These are phyloP conservation scores for Pelargonium hybrid DNA, from an alignment of 441 rosid species.

Conservation along the genomic window DNA sequence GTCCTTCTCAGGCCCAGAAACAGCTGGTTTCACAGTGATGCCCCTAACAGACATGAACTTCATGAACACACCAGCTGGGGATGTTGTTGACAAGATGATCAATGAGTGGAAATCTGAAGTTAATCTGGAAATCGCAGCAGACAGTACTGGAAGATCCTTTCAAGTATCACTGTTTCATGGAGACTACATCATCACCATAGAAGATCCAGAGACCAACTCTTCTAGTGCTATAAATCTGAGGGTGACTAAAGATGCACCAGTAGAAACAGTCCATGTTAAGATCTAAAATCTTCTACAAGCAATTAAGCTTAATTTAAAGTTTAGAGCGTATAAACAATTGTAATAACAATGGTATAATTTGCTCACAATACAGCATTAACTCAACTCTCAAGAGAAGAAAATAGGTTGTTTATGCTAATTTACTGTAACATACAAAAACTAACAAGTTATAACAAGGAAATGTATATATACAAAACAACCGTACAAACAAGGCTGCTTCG, in stretches of 20 bases:
- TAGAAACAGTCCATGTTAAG: background rate
- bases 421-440: too few relatives aligned
- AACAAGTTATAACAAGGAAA: too few relatives aligned
- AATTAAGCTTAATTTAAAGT: too few relatives aligned
- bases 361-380: too few relatives aligned
- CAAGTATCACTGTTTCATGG: background rate
- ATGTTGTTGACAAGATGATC: constrained; percentile 59
- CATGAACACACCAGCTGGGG: constrained; percentile 42
- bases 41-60: constrained; percentile 44
- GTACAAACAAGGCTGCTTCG: too few relatives aligned
- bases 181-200: background rate
- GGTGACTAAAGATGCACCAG: background rate
- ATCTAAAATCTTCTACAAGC: background rate
- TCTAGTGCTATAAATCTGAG: background rate
- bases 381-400: too few relatives aligned
- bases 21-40: constrained; percentile 43
- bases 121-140: background rate
- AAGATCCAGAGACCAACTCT: background rate
- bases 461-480: too few relatives aligned
- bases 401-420: too few relatives aligned
- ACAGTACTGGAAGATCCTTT: background rate
- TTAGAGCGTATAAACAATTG: too few relatives aligned
- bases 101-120: background rate
- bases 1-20: constrained; percentile 48
- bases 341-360: too few relatives aligned